These are phyloP conservation scores for Saccharomycopsis microspora DNA, from an alignment of 805 yeast genomes.

Conservation along the genomic window DNA sequence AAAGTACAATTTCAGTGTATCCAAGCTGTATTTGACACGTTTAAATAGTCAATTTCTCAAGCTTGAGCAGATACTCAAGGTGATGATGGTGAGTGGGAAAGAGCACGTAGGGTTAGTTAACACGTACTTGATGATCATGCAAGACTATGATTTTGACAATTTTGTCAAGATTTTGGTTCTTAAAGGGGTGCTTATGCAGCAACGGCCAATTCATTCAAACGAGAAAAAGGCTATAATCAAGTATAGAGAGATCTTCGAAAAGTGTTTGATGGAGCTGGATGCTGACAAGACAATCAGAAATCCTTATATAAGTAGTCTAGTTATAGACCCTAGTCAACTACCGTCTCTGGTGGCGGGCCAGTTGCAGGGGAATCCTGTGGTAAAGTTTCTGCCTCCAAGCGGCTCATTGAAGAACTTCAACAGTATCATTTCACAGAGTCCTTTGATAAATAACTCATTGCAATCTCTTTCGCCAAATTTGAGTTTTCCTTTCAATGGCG, in stretches of 20 bases:
- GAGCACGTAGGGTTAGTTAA: conserved; percentile 57
- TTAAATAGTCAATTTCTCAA: conserved; percentile 31
- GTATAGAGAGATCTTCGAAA: conserved; percentile 29
- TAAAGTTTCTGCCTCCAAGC: background rate
- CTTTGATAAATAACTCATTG: conserved; percentile 18
- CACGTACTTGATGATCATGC: conserved; percentile 53
- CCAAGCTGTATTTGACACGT: conserved; percentile 28
- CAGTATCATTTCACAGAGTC: conserved; percentile 13
- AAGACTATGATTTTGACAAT: conserved; percentile 51
- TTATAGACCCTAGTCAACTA: conserved; percentile 3
- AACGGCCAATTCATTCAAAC: conserved; percentile 22
- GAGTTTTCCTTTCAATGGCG: conserved; percentile 5
- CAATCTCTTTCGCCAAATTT: conserved; percentile 19
- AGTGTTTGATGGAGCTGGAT: conserved; percentile 20
- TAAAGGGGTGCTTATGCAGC: conserved; percentile 35
- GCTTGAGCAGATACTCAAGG: conserved; percentile 56
- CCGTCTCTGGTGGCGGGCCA: background rate
- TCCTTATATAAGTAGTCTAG: conserved; percentile 1
- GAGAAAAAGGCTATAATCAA: conserved; percentile 27
- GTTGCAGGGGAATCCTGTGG: background rate
- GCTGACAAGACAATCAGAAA: background rate
- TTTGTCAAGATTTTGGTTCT: conserved; percentile 53
- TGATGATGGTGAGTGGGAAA: conserved; percentile 49
- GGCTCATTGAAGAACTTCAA: conserved; percentile 16
- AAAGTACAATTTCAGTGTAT: conserved; percentile 13